These are phyloP conservation scores for Spathaspora sp. DNA, from an alignment of 805 yeast genomes.

Conservation along the genomic window DNA sequence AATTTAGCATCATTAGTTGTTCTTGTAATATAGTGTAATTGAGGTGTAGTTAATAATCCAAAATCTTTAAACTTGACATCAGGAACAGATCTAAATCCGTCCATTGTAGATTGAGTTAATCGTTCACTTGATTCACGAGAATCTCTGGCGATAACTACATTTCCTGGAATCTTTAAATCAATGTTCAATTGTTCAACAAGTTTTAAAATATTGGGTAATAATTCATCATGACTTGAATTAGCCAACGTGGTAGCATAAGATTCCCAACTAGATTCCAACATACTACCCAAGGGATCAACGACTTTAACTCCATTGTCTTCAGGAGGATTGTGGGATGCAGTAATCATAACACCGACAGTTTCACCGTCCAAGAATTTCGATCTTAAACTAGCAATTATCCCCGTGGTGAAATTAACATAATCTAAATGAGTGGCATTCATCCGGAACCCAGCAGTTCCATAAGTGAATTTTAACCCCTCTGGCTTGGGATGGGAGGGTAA, in stretches of 20 bases:
- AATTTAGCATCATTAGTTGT: slow-evolving; percentile 61
- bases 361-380: slow-evolving; percentile 67
- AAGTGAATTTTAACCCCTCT: slow-evolving; percentile 41
- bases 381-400: slow-evolving; percentile 76
- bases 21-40: slow-evolving; percentile 82
- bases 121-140: slow-evolving; percentile 81
- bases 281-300: slow-evolving; percentile 91
- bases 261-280: slow-evolving; percentile 87
- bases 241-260: slow-evolving; percentile 74
- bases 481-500: slow-evolving; percentile 43
- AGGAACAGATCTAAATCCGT: slow-evolving; percentile 53
- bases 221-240: slow-evolving; percentile 51
- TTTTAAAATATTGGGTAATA: slow-evolving; percentile 34
- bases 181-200: slow-evolving; percentile 43
- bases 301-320: slow-evolving; percentile 86
- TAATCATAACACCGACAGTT: slow-evolving; percentile 91
- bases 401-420: slow-evolving; percentile 79
- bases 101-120: slow-evolving; percentile 54
- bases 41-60: slow-evolving; percentile 87
- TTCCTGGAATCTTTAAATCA: slow-evolving; percentile 39
- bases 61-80: slow-evolving; percentile 45
- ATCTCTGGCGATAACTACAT: slow-evolving; percentile 75
- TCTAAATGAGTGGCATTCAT: slow-evolving; percentile 66
- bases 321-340: slow-evolving; percentile 95
- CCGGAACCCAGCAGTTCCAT: slow-evolving; percentile 98